Conservation (phyloP, 225 moss, liverwort and hornwort species). For the Antitrichia curtipendula region DNA sequence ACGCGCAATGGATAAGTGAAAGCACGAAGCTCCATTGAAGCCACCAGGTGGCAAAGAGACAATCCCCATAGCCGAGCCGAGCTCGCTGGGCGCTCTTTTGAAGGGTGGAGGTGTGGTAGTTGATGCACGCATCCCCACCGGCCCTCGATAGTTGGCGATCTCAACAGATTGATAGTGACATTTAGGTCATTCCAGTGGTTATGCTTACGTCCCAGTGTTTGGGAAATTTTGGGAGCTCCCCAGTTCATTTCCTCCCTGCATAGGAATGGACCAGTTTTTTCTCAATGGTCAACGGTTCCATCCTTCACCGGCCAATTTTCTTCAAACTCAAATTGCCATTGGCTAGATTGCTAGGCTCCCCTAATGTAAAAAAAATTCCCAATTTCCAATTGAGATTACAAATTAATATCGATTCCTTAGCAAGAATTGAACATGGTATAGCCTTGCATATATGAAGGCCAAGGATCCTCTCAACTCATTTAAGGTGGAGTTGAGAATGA, state of each 20-base stretch:
- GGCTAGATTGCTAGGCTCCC: not conserved
- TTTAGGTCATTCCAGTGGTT: not conserved
- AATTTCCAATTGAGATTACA: not conserved
- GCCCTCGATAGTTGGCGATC: not conserved
- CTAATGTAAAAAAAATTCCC: not conserved
- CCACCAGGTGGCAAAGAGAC: not conserved
- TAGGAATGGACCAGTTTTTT: not conserved
- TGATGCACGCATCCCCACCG: not conserved
- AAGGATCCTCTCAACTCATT: not conserved
- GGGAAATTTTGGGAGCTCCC: not conserved
- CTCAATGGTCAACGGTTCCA: not conserved
- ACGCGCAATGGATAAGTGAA: not conserved
- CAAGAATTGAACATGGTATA: no score
- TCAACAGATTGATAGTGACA: not conserved
- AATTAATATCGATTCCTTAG: no score
- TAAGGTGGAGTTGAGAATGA: not conserved
- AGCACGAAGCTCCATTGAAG: not conserved
- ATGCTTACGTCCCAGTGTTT: not conserved
- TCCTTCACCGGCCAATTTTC: accelerated
- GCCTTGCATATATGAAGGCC: no score
- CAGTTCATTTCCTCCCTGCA: not conserved
- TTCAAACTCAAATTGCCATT: not conserved
- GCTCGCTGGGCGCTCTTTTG: not conserved
- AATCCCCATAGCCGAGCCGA: not conserved
- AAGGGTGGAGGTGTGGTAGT: not conserved